phyloP scores from a whole-genome alignment of 2,329 filamentous ascomycete species.

The Diaporthe citrichinensis region DNA sequence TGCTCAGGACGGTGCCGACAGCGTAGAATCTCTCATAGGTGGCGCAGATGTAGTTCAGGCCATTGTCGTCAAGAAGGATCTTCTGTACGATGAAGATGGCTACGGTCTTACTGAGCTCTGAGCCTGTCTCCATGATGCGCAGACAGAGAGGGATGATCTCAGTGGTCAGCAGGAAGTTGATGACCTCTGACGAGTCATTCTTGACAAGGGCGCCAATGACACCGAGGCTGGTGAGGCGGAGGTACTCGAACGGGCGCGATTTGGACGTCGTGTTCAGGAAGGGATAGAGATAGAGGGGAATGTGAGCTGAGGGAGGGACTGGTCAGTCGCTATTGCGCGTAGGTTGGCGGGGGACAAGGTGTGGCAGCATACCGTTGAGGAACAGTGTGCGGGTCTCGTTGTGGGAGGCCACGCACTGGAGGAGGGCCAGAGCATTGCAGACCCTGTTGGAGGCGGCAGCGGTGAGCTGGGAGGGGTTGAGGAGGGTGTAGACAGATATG shows the following conservation, averaged over 20 bases:
- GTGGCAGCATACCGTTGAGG: constrained; percentile 78
- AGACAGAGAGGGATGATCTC: constrained; percentile 98
- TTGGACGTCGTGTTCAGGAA: constrained; percentile 99
- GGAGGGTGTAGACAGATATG: constrained; percentile 96
- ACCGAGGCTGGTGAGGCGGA: constrained; percentile 93
- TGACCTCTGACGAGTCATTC: constrained; percentile 98
- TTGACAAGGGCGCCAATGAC: constrained; percentile 98
- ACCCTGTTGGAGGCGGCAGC: constrained; percentile 98
- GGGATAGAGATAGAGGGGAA: constrained; percentile 96
- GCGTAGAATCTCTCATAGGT: constrained; percentile 99
- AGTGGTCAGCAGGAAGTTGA: constrained; percentile 98
- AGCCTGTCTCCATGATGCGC: constrained; percentile 99
- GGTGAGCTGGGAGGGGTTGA: constrained; percentile 97
- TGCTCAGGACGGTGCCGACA: constrained; percentile 95
- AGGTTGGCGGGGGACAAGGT: not conserved
- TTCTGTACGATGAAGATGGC: constrained; percentile 99
- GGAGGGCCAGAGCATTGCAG: constrained; percentile 94
- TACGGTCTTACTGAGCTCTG: constrained; percentile 97
- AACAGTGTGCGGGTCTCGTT: constrained; percentile 96
- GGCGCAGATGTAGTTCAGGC: constrained; percentile 97
- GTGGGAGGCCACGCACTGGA: constrained; percentile 98
- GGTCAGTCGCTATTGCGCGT: constrained; percentile 2
- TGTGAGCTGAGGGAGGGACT: constrained; percentile 78
- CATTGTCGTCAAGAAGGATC: constrained; percentile 96
- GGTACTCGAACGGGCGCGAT: constrained; percentile 96